These are phyloP conservation scores for Cucurbita maxima DNA, from an alignment of 306 rosid genomes.

Conservation along the genomic window DNA sequence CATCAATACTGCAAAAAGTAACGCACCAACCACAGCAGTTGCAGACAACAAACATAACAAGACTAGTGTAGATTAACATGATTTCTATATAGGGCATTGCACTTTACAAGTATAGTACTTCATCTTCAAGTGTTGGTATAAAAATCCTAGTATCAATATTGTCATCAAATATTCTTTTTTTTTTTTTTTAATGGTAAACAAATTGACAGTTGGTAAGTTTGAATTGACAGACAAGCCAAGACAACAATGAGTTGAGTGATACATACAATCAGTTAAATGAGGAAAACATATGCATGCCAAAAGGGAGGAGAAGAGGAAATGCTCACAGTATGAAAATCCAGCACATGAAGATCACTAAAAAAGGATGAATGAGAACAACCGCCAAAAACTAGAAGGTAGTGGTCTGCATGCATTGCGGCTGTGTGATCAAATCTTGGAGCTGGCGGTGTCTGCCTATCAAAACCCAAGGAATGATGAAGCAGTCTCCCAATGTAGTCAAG, in stretches of 20 bases:
- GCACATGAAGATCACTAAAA: conserved; percentile 76
- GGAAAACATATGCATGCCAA: not conserved
- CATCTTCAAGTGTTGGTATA: not conserved
- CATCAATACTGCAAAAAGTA: not conserved
- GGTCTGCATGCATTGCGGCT: conserved; percentile 58
- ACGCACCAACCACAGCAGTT: not conserved
- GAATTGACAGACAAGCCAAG: not conserved
- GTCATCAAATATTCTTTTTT: too few relatives aligned
- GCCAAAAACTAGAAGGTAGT: conserved; percentile 76
- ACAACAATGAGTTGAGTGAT: not conserved
- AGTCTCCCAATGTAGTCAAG: conserved; percentile 11
- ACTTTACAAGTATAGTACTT: not conserved
- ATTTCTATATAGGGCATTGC: not conserved
- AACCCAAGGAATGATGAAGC: conserved; percentile 27
- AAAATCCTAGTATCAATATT: not conserved
- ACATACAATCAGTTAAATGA: not conserved
- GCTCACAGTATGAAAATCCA: conserved; percentile 81
- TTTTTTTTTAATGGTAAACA: not conserved
- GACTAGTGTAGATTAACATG: not conserved
- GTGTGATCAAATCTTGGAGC: conserved; percentile 87
- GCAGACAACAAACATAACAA: not conserved
- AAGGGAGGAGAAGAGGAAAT: not conserved
- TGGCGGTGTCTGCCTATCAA: conserved; percentile 86
- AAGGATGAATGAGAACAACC: conserved; percentile 89
- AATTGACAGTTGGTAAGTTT: not conserved